Base-by-base conservation (phyloP, 768 basidiomycete genomes). In the Sporobolomyces roseus region DNA sequence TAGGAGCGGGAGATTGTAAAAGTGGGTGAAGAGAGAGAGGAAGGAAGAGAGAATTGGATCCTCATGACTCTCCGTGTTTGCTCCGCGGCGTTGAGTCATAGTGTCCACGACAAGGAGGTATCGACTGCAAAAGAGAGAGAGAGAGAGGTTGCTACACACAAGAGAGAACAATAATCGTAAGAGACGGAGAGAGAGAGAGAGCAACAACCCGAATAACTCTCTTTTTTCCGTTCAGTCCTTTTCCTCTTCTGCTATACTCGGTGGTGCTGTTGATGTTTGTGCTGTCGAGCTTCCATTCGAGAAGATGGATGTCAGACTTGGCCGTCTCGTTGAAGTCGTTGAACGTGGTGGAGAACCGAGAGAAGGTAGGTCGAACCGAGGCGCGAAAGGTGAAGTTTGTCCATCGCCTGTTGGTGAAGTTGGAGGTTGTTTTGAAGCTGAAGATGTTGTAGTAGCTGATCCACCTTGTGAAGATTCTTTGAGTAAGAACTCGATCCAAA, bases 401-500 rank as follows among this genome's bases (percentile, higher is more conserved):
- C 62, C 56, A 1, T 29, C 14, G 23, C 21, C 43, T 4, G 56
- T 43, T 4, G 63, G 38, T 1, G 63, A 52, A 21, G 63, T 45
- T 32, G 61, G 25, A 5, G 56, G n/a, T 25, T 33, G 62, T 23
- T 16, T 45, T 17, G 52, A 32, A 4, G 46, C 33, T 17, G 58
- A 21, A 12, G 29, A 35, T 8, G 52, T n/a, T 2, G 43, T n/a
- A 21, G 33, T 16, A 1, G 51, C 33, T 1, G 58, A 10, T 10
- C 14, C 60, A 38, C 48, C 53, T 9, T 65, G 54, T 0, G 50
- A 82, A 0, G 93, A 88, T 81, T 99, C 94, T 29, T 92, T 94
- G 70, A 99, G 86, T 5, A 99, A 84, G 77, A 94, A 99, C 78
- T 99, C 96, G 53, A 99, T 94, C 88, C 93, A 99, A 16, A 97